Percentiles rank a stretch among this genome's conserved stretches.
Conservation (phyloP, 768 basidiomycete genomes). For the Tephrocybe rancida region DNA sequence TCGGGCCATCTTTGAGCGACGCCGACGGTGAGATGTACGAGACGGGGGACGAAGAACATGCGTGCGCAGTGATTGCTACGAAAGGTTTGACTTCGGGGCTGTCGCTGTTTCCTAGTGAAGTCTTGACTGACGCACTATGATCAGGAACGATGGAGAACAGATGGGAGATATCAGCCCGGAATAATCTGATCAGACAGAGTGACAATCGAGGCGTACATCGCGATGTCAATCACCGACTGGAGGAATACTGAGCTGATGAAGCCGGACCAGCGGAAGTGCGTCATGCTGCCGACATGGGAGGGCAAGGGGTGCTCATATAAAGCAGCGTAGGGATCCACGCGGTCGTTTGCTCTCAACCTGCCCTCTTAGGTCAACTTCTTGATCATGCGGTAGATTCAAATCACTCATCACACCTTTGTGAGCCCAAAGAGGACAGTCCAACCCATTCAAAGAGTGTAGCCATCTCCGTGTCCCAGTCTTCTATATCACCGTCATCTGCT, state of each 20-base stretch:
- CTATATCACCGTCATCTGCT: slow-evolving; percentile 33
- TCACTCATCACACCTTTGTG: slow-evolving; percentile 54
- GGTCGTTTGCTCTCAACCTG: slow-evolving; percentile 64
- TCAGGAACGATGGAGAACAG: not conserved
- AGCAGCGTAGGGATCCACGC: slow-evolving; percentile 69
- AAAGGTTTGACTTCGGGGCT: slow-evolving; percentile 29
- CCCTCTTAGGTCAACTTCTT: not conserved
- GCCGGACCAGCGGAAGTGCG: slow-evolving; percentile 64
- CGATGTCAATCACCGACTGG: slow-evolving; percentile 48
- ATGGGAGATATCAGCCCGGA: not conserved
- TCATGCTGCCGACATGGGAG: slow-evolving; percentile 44
- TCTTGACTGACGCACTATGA: slow-evolving; percentile 9
- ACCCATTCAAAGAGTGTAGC: slow-evolving; percentile 68
- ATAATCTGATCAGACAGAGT: not conserved
- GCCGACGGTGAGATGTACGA: slow-evolving; percentile 43
- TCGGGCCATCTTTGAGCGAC: slow-evolving; percentile 25
- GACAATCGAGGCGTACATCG: slow-evolving; percentile 31
- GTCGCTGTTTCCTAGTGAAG: not conserved
- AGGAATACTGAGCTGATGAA: slow-evolving; percentile 56
- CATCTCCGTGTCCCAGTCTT: slow-evolving; percentile 53
- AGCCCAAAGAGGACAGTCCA: slow-evolving; percentile 66
- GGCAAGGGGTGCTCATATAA: slow-evolving; percentile 60
- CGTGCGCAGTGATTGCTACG: slow-evolving; percentile 46
- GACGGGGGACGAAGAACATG: slow-evolving; percentile 48
- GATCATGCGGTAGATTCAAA: not conserved